Conservation (phyloP, 2,329 filamentous ascomycete genomes). For the Neopestalotiopsis sp. region DNA sequence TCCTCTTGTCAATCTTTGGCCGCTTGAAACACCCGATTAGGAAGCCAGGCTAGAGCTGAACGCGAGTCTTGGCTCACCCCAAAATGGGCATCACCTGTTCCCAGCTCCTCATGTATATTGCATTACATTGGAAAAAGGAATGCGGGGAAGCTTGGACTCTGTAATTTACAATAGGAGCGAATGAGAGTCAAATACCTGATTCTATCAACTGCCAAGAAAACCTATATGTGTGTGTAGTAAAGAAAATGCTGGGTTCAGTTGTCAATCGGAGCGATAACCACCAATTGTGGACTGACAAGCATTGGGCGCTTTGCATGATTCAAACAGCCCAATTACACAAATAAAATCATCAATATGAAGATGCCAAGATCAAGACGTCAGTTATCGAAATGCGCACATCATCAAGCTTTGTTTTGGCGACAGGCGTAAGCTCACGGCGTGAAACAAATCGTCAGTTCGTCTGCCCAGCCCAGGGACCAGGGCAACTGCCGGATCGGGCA, state of each 20-base stretch:
- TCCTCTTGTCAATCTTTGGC: background rate
- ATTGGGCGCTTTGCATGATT: background rate
- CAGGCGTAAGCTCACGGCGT: background rate
- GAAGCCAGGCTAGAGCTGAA: constrained; percentile 4
- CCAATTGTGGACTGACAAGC: background rate
- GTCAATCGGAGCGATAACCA: background rate
- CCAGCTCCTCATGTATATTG: constrained; percentile 2
- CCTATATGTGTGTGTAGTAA: background rate
- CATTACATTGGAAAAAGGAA: background rate
- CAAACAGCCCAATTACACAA: background rate
- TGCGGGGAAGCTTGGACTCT: background rate
- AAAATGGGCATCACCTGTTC: background rate
- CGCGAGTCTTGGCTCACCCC: constrained; percentile 11
- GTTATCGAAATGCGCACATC: background rate
- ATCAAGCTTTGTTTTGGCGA: background rate
- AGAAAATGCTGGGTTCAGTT: background rate
- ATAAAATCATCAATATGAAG: background rate
- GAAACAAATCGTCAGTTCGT: background rate
- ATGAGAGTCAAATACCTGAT: background rate
- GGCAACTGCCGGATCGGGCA: constrained; percentile 11
- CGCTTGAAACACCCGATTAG: background rate
- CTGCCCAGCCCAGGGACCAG: background rate
- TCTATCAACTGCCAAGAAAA: background rate
- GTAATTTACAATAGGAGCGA: background rate
- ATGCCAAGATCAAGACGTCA: background rate